Percentiles rank a stretch among this genome's conserved stretches.
These are phyloP conservation scores for Aspergillus wentii DNA, from an alignment of 495 filamentous ascomycete species.

Conservation along the genomic window DNA sequence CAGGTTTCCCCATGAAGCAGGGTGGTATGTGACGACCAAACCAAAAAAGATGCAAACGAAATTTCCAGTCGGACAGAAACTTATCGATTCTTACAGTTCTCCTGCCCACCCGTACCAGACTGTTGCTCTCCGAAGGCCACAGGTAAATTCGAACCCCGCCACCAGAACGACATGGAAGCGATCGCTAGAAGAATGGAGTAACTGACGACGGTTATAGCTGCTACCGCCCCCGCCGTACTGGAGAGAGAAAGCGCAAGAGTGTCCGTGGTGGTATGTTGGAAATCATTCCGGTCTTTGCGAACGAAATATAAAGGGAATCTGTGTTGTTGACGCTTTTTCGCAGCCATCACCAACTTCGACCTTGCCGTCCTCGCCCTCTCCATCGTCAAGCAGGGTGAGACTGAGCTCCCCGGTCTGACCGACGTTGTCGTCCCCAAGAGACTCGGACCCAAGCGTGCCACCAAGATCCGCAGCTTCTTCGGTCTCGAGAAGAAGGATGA, in stretches of 20 bases:
- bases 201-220: slow-evolving; percentile 60
- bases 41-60: slow-evolving; percentile 8
- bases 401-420: slow-evolving; percentile 89
- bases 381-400: slow-evolving; percentile 96
- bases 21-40: slow-evolving; percentile 54
- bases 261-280: slow-evolving; percentile 72
- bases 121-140: slow-evolving; percentile 82
- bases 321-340: slow-evolving; percentile 10
- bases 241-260: slow-evolving; percentile 98
- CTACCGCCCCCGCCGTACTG: slow-evolving; percentile 94
- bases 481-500: slow-evolving; percentile 99
- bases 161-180: background rate
- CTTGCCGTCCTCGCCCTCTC: slow-evolving; percentile 86
- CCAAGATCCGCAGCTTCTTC: slow-evolving; percentile 99
- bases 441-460: slow-evolving; percentile 96
- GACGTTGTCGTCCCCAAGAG: slow-evolving; percentile 96
- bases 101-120: slow-evolving; percentile 95
- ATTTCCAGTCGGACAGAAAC: slow-evolving; percentile 15
- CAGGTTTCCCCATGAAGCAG: slow-evolving; percentile 99
- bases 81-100: slow-evolving; percentile 45
- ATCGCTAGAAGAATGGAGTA: background rate
- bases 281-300: background rate
- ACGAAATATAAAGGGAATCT: background rate
- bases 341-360: slow-evolving; percentile 86
- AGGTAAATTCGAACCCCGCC: slow-evolving; percentile 8